Base-by-base conservation (phyloP, 78 protist genomes). In the Parvularia atlantis region DNA sequence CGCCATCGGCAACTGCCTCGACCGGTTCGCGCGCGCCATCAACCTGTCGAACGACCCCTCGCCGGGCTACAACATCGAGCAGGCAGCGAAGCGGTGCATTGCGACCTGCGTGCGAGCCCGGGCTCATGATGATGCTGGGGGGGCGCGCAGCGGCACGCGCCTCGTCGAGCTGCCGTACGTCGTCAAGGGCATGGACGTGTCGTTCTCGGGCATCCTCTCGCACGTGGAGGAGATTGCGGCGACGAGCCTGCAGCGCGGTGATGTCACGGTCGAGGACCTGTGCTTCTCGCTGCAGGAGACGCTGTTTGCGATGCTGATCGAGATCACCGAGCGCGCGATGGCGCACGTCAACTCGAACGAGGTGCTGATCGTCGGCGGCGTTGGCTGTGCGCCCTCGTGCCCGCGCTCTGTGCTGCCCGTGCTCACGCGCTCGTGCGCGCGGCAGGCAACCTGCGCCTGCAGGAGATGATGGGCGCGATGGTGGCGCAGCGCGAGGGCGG, bases 11-110 rank as follows among this genome's bases (percentile, higher is more conserved):
- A 95, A 95, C 66, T 89, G 93, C 74, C 65, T 93, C 19, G 98
- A 93, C 72, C 48, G 98, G 24, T 82, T 86, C 26, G 93, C 93
- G 0, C 56, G 92, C 24, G 46, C 74, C 53, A 41, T 91, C 35
- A 89, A 76, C 56, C 60, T 89, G 40, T 78, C 98, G 33, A 97
- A 97, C 66, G 99, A 97, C 72, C 99, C 99, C 11, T 36, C 88
- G 7, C 98, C 99, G 5, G 99, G 99, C 1, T 94, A 91, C 84
- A 94, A 97, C 83, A 92, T 97, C 40, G 99, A 95, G 78, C 98
- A 89, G 41, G n/a, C 76, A 39, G 98, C 98, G 0, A 83, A 80
- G 16, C 53, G 83, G 77, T 73, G 35, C 37, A 44, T 30, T 66
- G 22, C 40, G 33, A 66, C 31, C 40, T 13, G 17, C 17, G 17